Evolutionary conservation across 345 rosid genomes (phyloP), one percentile per base, ranked within the genome.

Genomic region (Turnera subulata): DNA sequence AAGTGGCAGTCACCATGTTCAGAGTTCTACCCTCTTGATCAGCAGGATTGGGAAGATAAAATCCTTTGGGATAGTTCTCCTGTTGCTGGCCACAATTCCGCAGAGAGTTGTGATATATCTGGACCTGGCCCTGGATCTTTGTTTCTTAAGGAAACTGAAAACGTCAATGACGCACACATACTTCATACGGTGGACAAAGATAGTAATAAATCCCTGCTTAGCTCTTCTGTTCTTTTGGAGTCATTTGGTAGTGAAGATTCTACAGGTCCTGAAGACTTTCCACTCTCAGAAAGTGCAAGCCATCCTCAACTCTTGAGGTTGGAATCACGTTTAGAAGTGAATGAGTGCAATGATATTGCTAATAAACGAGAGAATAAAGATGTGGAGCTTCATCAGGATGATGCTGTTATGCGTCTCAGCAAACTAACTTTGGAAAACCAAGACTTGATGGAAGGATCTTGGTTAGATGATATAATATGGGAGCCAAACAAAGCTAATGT

Each of bases 221-320:
- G 62, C 51, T 73, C 79, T 64, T 66, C 69, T 47, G 66, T 76
- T 73, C 52, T 73, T 24, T 68, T 81, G 72, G 85, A 86, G 72
- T 71, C 94, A 21, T 80, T 81, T 55, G 81, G 71, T 38, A 70
- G 79, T 56, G 59, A 64, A 70, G 68, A 64, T 66, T 66, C 66
- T 68, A 59, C 62, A 21, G 67, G 53, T 25, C 38, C 61, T 53
- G 55, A 48, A 51, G 37, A 60, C 51, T 39, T 71, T 65, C 47
- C 67, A 37, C 50, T 62, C 18, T 51, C 61, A 57, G 73, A 66
- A 59, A 71, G 68, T 53, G 74, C 60, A 52, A 72, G 67, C 69
- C 97, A 89, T 80, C 97, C 99, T 15, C 97, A 87, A 76, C 85
- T 89, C 56, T 66, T 93, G 76, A 84, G 99, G 73, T 76, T 93